Conservation (phyloP, 306 rosid species). For the Sicyos edulis region DNA sequence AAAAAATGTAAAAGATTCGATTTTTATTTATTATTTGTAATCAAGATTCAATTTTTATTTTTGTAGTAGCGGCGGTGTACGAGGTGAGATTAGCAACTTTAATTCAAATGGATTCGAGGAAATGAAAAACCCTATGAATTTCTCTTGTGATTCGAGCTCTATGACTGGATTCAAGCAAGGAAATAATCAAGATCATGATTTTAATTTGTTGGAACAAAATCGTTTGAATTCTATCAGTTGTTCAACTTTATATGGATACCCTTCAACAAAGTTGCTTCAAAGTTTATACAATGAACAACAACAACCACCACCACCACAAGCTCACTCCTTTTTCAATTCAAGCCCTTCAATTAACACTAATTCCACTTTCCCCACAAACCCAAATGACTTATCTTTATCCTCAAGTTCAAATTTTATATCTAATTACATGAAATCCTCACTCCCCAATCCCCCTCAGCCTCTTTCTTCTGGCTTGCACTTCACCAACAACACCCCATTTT, state of each 20-base stretch:
- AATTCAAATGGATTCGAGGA: neutral
- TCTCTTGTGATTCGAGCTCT: conserved; percentile 15
- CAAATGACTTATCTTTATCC: conserved; percentile 32
- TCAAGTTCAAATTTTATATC: conserved; percentile 46
- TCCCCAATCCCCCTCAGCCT: conserved; percentile 51
- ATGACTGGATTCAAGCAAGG: too few relatives aligned
- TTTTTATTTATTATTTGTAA: too few relatives aligned
- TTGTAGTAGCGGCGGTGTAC: neutral
- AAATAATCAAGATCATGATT: conserved; percentile 4
- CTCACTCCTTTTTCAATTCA: conserved; percentile 40
- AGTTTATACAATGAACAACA: conserved; percentile 31
- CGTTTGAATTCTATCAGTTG: conserved; percentile 21
- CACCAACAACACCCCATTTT: conserved; percentile 30
- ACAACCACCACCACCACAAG: neutral
- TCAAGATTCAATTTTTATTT: too few relatives aligned
- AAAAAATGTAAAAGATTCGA: too few relatives aligned
- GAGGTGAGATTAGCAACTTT: conserved; percentile 6
- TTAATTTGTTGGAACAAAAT: conserved; percentile 37
- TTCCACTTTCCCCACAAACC: conserved; percentile 28
- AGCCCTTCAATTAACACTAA: conserved; percentile 30
- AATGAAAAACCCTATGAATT: neutral
- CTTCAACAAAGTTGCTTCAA: conserved; percentile 39
- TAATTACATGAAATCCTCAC: conserved; percentile 35
- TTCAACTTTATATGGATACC: conserved; percentile 38
- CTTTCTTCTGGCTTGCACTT: conserved; percentile 27